Evolutionary conservation across 1,139 yeast species (phyloP).

Genomic region (Hanseniaspora sp.): DNA sequence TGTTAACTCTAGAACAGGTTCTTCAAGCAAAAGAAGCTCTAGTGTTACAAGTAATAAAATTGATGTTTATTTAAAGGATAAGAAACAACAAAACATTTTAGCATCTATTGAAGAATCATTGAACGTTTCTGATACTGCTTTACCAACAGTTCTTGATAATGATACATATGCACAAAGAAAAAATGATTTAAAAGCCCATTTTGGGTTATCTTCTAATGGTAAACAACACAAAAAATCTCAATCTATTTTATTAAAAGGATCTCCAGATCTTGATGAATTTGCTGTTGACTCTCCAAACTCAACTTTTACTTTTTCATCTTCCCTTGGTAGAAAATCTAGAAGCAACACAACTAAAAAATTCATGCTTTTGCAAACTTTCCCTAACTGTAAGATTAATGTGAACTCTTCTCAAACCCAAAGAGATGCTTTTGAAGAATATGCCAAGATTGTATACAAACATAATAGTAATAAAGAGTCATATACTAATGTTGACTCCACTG

Average conservation of each 20-base stretch:
- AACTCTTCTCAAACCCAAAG: slow-evolving; percentile 33
- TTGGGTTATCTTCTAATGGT: slow-evolving; percentile 37
- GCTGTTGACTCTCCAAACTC: not conserved
- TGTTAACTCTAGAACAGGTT: slow-evolving; percentile 19
- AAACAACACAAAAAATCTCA: slow-evolving; percentile 20
- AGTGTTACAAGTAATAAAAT: slow-evolving; percentile 30
- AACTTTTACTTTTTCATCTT: slow-evolving; percentile 17
- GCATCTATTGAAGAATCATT: slow-evolving; percentile 77
- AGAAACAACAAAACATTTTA: slow-evolving; percentile 73
- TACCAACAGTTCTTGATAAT: slow-evolving; percentile 58
- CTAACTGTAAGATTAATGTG: slow-evolving; percentile 32
- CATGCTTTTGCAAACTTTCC: slow-evolving; percentile 15
- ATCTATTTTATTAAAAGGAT: slow-evolving; percentile 6
- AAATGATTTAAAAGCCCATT: slow-evolving; percentile 56
- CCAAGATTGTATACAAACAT: slow-evolving; percentile 56
- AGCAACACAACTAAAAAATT: slow-evolving; percentile 2
- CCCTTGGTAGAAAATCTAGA: slow-evolving; percentile 17
- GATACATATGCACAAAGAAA: slow-evolving; percentile 72
- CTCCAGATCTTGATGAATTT: slow-evolving; percentile 11
- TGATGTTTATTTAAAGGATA: slow-evolving; percentile 50
- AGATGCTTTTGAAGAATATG: slow-evolving; percentile 63
- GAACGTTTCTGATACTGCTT: slow-evolving; percentile 67
- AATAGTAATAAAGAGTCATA: slow-evolving; percentile 44
- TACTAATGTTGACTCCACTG: slow-evolving; percentile 19
- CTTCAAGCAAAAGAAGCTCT: slow-evolving; percentile 22